Conservation (phyloP, 192 early-diverging fungal species). For the Phycomyces nitens region DNA sequence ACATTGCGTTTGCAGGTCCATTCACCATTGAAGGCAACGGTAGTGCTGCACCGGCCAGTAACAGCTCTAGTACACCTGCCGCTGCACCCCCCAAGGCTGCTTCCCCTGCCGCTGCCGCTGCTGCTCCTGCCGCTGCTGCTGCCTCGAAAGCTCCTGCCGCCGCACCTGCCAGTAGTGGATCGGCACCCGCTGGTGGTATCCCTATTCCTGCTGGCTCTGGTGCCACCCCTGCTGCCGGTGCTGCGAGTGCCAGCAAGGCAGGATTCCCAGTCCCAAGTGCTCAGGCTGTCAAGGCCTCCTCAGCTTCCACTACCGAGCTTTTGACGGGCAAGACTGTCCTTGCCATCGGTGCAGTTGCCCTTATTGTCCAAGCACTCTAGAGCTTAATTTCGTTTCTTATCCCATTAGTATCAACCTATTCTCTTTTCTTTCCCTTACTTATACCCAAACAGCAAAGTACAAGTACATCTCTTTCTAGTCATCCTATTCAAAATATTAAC, state of each 20-base stretch:
- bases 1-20: slow-evolving; percentile 27
- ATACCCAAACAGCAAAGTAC: not conserved
- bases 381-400: not conserved
- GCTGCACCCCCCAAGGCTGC: slow-evolving; percentile 4
- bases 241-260: not conserved
- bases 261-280: not conserved
- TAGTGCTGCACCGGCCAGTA: slow-evolving; percentile 5
- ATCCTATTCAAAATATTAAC: not conserved
- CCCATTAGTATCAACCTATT: not conserved
- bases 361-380: not conserved
- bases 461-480: not conserved
- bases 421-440: not conserved
- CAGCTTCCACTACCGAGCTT: not conserved
- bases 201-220: not conserved
- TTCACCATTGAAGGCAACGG: slow-evolving; percentile 23
- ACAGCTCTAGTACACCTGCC: not conserved
- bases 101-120: slow-evolving; percentile 9
- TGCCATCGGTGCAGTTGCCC: not conserved
- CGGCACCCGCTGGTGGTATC: not conserved
- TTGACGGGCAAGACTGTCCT: not conserved
- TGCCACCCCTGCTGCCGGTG: not conserved
- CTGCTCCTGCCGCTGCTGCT: slow-evolving; percentile 5
- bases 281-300: not conserved
- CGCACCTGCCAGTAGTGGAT: slow-evolving; percentile 1
- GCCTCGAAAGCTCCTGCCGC: slow-evolving; percentile 9